Conservation (phyloP, 805 yeast genomes). For the Suhomyces emberorum region DNA sequence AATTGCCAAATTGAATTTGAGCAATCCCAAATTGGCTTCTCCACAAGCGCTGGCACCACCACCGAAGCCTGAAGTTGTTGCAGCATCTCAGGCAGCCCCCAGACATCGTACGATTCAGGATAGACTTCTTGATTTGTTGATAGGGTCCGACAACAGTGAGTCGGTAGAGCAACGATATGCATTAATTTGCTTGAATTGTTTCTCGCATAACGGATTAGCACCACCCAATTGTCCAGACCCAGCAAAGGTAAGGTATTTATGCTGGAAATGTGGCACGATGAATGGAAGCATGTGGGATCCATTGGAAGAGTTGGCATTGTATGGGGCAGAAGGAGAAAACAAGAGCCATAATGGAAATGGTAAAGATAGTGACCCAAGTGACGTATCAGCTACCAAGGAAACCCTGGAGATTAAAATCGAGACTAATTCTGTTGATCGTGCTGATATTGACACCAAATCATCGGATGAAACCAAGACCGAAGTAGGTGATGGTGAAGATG, state of each 20-base stretch:
- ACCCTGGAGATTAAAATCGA: too few relatives aligned
- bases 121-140: constrained; percentile 33
- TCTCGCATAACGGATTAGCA: constrained; percentile 75
- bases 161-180: constrained; percentile 61
- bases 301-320: neutral
- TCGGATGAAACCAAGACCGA: too few relatives aligned
- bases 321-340: neutral
- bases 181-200: constrained; percentile 64
- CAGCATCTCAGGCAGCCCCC: neutral
- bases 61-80: neutral
- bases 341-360: neutral
- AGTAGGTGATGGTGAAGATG: too few relatives aligned
- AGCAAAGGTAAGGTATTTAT: constrained; percentile 47
- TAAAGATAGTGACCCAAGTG: too few relatives aligned
- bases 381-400: too few relatives aligned
- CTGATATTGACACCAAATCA: too few relatives aligned
- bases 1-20: constrained; percentile 3
- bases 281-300: constrained; percentile 22
- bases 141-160: constrained; percentile 63
- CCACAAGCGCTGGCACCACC: neutral
- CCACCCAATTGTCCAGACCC: constrained; percentile 62
- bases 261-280: constrained; percentile 61
- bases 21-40: neutral
- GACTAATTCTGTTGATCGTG: too few relatives aligned
- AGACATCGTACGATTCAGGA: constrained; percentile 30